Evolutionary conservation across 2,329 filamentous ascomycete species (phyloP).

Genomic region (Trichoderma cornu-damae): DNA sequence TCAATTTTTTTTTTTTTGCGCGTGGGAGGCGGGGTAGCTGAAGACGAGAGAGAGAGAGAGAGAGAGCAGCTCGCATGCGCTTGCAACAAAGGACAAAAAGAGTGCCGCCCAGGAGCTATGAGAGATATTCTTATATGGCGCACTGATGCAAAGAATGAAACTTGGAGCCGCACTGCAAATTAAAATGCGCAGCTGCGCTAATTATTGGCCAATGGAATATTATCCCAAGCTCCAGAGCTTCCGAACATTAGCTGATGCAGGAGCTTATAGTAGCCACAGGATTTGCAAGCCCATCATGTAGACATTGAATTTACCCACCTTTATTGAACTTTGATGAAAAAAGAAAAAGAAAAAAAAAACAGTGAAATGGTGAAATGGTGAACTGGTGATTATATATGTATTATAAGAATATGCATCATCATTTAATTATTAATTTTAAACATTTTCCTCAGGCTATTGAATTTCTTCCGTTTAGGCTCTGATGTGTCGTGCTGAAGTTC

Average conservation of each 20-base stretch:
- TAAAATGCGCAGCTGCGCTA: conserved; percentile 10
- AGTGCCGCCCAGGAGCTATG: neutral
- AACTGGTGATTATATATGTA: neutral
- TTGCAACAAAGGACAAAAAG: neutral
- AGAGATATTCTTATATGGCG: conserved; percentile 7
- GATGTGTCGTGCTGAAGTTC: neutral
- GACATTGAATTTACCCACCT: no score
- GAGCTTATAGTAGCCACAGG: no score
- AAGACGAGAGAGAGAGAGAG: no score
- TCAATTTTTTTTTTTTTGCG: no score
- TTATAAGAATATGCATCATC: neutral
- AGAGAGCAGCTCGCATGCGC: neutral
- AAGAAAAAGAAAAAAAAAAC: no score
- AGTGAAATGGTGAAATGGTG: neutral
- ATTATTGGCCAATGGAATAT: conserved; percentile 9
- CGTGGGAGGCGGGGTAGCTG: conserved; percentile 13
- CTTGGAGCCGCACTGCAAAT: neutral
- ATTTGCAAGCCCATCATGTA: neutral
- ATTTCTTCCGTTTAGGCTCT: conserved; percentile 16
- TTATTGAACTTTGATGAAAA: no score
- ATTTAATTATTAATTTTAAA: conserved; percentile 14
- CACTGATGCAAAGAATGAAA: neutral
- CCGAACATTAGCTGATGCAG: neutral
- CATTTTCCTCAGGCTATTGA: conserved; percentile 14
- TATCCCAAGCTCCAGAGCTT: neutral